Percentiles rank a stretch among this genome's conserved stretches.
phyloP scores from a whole-genome alignment of 768 basidiomycete genomes.

The Rhodosporidiobolus odoratus region DNA sequence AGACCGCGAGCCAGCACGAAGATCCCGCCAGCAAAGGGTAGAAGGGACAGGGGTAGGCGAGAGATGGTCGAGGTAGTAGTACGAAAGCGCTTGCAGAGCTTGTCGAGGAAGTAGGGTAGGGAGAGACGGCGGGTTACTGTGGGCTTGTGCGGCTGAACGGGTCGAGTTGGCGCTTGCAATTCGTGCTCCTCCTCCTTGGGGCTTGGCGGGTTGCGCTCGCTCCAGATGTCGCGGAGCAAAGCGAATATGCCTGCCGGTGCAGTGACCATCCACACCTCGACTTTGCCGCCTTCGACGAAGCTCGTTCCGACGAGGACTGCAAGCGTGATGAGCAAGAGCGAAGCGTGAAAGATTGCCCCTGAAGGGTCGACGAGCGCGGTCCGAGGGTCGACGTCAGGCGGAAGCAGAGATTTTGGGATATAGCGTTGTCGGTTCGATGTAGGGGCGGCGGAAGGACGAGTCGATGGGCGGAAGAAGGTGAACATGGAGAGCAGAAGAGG shows the following conservation, averaged over 20 bases:
- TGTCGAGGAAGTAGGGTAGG: constrained; percentile 14
- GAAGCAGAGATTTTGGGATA: constrained; percentile 37
- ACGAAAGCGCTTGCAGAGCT: constrained; percentile 54
- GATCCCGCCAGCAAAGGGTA: constrained; percentile 89
- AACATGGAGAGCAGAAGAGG: constrained; percentile 47
- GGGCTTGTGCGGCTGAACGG: background rate
- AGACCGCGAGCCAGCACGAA: constrained; percentile 89
- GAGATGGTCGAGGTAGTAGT: constrained; percentile 60
- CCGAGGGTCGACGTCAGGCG: constrained; percentile 51
- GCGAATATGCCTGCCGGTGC: constrained; percentile 73
- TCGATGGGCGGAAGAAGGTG: constrained; percentile 50
- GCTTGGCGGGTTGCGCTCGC: constrained; percentile 13
- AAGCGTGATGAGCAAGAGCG: constrained; percentile 63
- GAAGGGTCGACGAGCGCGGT: constrained; percentile 65
- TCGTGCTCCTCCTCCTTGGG: constrained; percentile 13
- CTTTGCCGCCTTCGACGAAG: constrained; percentile 46
- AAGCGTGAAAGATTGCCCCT: constrained; percentile 68
- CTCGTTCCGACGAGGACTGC: constrained; percentile 69
- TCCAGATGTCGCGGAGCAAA: constrained; percentile 58
- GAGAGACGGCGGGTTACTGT: background rate
- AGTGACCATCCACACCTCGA: constrained; percentile 78
- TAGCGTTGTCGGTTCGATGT: constrained; percentile 13
- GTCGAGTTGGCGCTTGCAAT: constrained; percentile 7
- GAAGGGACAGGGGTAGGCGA: constrained; percentile 58
- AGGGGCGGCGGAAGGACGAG: constrained; percentile 39